Percentiles rank a stretch among this genome's conserved stretches.
These are phyloP conservation scores for Phytophthora constricta DNA, from an alignment of 352 stramenopile species.

Conservation along the genomic window DNA sequence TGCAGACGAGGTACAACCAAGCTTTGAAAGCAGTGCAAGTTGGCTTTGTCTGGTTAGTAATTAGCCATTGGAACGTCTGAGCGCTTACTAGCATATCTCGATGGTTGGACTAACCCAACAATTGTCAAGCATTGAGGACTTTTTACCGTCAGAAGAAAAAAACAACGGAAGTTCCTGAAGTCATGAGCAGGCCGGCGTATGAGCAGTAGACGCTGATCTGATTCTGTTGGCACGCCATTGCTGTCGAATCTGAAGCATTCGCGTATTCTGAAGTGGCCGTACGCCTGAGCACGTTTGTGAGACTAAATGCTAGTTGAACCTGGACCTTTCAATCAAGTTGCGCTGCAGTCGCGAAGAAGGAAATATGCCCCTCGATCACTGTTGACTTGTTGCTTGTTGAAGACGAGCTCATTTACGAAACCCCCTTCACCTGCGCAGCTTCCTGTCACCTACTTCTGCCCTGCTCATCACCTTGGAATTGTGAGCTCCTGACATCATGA, in stretches of 20 bases:
- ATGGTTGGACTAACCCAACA: not conserved
- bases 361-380: not conserved
- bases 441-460: too few relatives aligned
- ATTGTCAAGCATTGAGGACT: too few relatives aligned
- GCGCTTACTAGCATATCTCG: not conserved
- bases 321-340: constrained; percentile 13
- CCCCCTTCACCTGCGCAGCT: constrained; percentile 1
- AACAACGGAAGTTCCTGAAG: not conserved
- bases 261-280: not conserved
- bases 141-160: too few relatives aligned
- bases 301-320: constrained; percentile 23
- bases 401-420: constrained; percentile 24
- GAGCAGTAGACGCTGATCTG: not conserved
- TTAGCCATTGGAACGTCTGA: too few relatives aligned
- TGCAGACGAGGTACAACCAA: not conserved
- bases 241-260: too few relatives aligned
- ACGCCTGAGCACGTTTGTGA: constrained; percentile 15
- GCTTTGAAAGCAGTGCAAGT: not conserved
- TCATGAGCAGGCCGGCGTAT: too few relatives aligned
- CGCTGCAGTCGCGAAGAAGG: not conserved
- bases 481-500: constrained; percentile 19
- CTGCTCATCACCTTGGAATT: not conserved
- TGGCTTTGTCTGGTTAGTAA: too few relatives aligned
- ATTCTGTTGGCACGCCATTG: not conserved
- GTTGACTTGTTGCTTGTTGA: not conserved